Base-by-base conservation (phyloP, 257 asterid genomes). In the Solanum appendiculatum region DNA sequence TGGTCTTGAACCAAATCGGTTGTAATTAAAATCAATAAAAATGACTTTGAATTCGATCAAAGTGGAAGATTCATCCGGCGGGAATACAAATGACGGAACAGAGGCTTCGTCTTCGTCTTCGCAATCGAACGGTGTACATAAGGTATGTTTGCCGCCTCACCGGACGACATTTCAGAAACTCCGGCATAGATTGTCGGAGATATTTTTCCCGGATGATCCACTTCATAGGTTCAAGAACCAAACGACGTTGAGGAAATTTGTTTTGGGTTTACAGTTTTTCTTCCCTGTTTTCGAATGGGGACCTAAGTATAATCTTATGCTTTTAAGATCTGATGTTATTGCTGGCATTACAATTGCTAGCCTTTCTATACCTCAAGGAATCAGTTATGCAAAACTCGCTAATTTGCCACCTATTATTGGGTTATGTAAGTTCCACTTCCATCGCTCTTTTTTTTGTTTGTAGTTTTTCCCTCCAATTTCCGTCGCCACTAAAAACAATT, bases 181-280 rank as follows among this genome's bases (percentile, higher is more conserved):
- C 51, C 90, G 92, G 36, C 93, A 88, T 88, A 92, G 94, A 74
- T 90, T 96, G 31, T 89, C 94, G n/a, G 98, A 95, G 89, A 93
- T 95, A 14, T 95, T 96, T 86, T 96, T 96, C 92, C 98, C 99
- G 0, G 98, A 96, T 39, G 98, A 96, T 68, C 99, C 98, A n/a
- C 92, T 96, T 23, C 97, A 95, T 7, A 86, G 89, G 91, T 96
- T 96, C 87, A 92, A 95, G 94, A 92, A 95, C 83, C 99, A 95
- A 72, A 85, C 96, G 18, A 89, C 89, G 92, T 29, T 91, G 54
- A 82, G 91, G 73, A 93, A 89, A 66, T 48, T 95, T 36, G 89
- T 93, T 58, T 48, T 94, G 36, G 98, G 93, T 85, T 89, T 96
- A 18, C 98, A 96, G 88, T 96, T 87, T 88, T 92, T 96, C 91